Evolutionary conservation across 306 rosid genomes (phyloP).

Genomic region (Cyamopsis tetragonoloba): DNA sequence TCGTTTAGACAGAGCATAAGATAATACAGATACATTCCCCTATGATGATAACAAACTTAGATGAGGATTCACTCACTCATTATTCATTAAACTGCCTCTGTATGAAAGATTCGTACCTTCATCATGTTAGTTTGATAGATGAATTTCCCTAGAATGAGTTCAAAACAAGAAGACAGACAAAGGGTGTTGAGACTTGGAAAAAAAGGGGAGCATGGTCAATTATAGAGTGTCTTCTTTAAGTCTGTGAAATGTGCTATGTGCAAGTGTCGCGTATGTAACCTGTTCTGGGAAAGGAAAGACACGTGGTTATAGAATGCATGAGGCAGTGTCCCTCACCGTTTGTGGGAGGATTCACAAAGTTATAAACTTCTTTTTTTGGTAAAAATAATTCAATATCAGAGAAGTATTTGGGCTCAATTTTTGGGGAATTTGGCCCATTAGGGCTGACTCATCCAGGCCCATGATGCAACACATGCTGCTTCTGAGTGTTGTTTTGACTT

Average conservation of each 20-base stretch:
- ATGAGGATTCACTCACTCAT: background rate
- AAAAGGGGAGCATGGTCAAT: background rate
- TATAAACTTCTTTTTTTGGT: background rate
- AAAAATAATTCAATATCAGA: background rate
- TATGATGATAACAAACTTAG: background rate
- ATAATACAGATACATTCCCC: no score
- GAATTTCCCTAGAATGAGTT: conserved; percentile 5
- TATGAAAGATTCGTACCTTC: conserved; percentile 24
- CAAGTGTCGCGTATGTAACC: background rate
- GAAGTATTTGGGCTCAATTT: background rate
- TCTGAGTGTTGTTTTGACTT: background rate
- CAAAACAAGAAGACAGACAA: background rate
- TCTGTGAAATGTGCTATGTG: background rate
- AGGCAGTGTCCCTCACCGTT: conserved; percentile 37
- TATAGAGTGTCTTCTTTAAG: background rate
- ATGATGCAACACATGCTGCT: background rate
- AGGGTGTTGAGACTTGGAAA: background rate
- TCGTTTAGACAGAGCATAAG: no score
- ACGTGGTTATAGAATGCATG: conserved; percentile 24
- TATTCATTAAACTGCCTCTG: background rate
- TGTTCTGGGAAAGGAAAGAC: conserved; percentile 7
- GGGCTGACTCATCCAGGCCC: background rate
- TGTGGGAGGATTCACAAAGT: background rate
- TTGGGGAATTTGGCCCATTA: background rate
- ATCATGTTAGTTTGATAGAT: conserved; percentile 10